These are phyloP conservation scores for Trichophyton schoenleinii DNA, from an alignment of 2,329 filamentous ascomycete genomes.

Conservation along the genomic window DNA sequence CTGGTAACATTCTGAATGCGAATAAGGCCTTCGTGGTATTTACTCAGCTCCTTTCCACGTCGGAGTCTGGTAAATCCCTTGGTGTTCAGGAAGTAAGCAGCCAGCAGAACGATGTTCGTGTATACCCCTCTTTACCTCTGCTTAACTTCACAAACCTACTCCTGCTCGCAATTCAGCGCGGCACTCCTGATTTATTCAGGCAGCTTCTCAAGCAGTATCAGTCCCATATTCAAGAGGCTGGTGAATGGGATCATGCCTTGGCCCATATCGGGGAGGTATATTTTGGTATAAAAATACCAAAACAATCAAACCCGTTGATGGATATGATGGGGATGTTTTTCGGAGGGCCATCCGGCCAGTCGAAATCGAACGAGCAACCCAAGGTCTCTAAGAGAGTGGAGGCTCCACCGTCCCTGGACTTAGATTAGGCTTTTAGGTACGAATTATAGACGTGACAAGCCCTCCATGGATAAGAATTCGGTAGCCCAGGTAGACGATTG, in stretches of 20 bases:
- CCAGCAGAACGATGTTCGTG: constrained; percentile 56
- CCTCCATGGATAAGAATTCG: not conserved
- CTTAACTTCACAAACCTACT: constrained; percentile 87
- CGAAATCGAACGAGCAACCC: constrained; percentile 33
- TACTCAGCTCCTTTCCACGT: constrained; percentile 48
- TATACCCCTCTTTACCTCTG: constrained; percentile 85
- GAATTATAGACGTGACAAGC: not conserved
- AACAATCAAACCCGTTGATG: constrained; percentile 82
- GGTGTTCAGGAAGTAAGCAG: constrained; percentile 70
- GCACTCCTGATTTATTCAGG: constrained; percentile 62
- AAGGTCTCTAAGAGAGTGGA: constrained; percentile 35
- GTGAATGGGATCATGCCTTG: constrained; percentile 67
- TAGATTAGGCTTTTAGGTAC: constrained; percentile 25
- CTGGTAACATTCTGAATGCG: constrained; percentile 81
- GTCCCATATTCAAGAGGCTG: constrained; percentile 61
- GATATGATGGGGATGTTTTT: constrained; percentile 98
- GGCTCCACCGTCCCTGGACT: constrained; percentile 33
- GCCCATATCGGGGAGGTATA: constrained; percentile 92
- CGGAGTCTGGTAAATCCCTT: constrained; percentile 44
- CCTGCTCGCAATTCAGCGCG: constrained; percentile 70
- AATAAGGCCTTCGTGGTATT: constrained; percentile 71
- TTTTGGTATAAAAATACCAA: constrained; percentile 78
- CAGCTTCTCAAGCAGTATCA: constrained; percentile 74
- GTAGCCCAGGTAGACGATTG: constrained; percentile 2
- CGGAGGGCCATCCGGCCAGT: constrained; percentile 45